Evolutionary conservation across 2,329 filamentous ascomycete species (phyloP), one percentile per base, ranked within the genome.

Genomic region (Fusarium nurragi): DNA sequence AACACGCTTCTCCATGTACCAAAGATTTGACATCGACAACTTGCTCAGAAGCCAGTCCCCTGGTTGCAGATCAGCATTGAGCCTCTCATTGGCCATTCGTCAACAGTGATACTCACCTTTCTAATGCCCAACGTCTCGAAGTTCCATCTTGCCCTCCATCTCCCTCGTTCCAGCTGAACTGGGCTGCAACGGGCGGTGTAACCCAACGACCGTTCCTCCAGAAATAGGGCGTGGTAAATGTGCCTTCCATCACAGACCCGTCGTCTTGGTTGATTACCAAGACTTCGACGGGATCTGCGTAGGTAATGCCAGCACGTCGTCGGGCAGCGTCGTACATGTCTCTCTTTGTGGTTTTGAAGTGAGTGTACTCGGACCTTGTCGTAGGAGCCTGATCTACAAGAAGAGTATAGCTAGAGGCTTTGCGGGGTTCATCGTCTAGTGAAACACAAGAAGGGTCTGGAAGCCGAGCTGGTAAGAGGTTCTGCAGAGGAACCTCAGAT

Each of bases 81-180:
- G 21, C 34, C 36, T 18, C 23, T 22, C 19, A n/a, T 49, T 39
- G 19, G 5, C 16, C 12, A 19, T 11, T 32, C 19, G 10, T 12
- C 14, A 12, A 19, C 26, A 74, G 18, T 14, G 14, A 16, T 32
- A 73, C 79, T 52, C 75, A 88, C 86, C 83, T 85, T 59, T 90
- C 85, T 38, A 98, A 75, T n/a, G 92, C 90, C 89, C 93, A 97
- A 56, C 92, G 83, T 65, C 94, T 86, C 7, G 90, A 92, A 8
- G 91, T 95, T 1, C 94, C 94, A 51, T 89, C 84, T 74, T 96
- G 92, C 0, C 94, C 94, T 38, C 94, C 94, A 57, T 87, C 89
- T 3, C 83, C 85, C 36, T 74, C 64, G 0, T 74, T 65, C 26
- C 64, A 51, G 40, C 70, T 74, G 53, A 78, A 83, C 14, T 73